These are phyloP conservation scores for Arthrobotrys conoides DNA, from an alignment of 2,329 filamentous ascomycete species.

Conservation along the genomic window DNA sequence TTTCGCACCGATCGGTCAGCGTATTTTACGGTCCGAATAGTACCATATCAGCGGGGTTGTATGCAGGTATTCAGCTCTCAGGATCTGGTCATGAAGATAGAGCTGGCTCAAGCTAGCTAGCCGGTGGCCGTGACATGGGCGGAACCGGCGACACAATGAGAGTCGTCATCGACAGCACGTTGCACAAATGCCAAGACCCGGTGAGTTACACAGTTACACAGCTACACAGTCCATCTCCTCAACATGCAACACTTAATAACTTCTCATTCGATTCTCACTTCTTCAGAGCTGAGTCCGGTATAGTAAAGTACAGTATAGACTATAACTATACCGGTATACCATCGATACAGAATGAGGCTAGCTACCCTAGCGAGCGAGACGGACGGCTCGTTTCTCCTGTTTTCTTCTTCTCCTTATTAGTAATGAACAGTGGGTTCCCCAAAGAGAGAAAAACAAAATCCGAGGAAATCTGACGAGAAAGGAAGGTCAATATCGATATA, in stretches of 20 bases:
- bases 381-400: conserved; percentile 44
- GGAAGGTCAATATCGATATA: conserved; percentile 49
- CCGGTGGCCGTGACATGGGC: not conserved
- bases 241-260: too few relatives aligned
- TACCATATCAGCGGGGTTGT: not conserved
- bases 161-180: conserved; percentile 54
- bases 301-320: too few relatives aligned
- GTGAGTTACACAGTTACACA: not conserved
- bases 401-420: conserved; percentile 32
- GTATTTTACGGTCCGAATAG: conserved; percentile 12
- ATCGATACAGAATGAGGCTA: conserved; percentile 28
- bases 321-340: conserved; percentile 28
- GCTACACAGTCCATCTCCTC: conserved; percentile 11
- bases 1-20: conserved; percentile 18
- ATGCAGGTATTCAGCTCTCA: not conserved
- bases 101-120: too few relatives aligned
- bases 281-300: too few relatives aligned
- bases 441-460: conserved; percentile 54
- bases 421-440: conserved; percentile 4
- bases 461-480: conserved; percentile 31
- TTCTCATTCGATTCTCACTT: too few relatives aligned
- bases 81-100: not conserved
- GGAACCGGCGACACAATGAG: conserved; percentile 46
- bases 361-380: conserved; percentile 50
- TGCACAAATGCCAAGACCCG: conserved; percentile 41